Base-by-base conservation (phyloP, 441 rosid genomes). In the Brassica hybrid region DNA sequence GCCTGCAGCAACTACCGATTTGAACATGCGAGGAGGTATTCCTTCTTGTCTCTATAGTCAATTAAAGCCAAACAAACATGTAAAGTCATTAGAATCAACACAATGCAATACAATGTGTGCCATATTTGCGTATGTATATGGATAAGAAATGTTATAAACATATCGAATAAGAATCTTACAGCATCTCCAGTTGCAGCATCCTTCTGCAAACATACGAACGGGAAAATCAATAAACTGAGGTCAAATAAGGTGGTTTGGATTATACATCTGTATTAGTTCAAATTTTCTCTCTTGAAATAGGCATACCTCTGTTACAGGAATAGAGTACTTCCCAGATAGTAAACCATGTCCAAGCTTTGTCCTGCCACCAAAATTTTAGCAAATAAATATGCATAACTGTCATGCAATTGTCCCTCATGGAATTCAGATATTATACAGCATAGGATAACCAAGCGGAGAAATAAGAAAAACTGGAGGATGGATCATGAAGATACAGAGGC, bases 21-120 rank as follows among this genome's bases (percentile, higher is more conserved):
- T 93, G 87, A 96, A 90, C 99, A 92, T 93, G 10, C 90, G 98
- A 81, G 98, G 98, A n/a, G 89, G 92, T 83, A 93, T 86, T 59
- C 99, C 99, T 84, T 91, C 91, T 82, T 96, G 99, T 84, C 86
- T 88, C 98, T 91, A 77, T 79, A 66, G 80, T 78, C 76, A 79
- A 50, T 63, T 69, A 57, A 81, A 18, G 62, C 34, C 36, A n/a
- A 61, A 54, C 65, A 30, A 71, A 25, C 18, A 69, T 32, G 59
- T 13, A 7, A 57, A 16, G 72, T 65, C 57, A 58, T 75, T 68
- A 75, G 65, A 70, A 65, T 71, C 21, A 71, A 58, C 60, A 64
- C 16, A 54, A 60, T 19, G 48, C 64, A 66, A 58, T 30, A 59
- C 9, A 59, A 25, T 60, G 14, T 13, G 17, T 23, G 17, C 36